Base-by-base conservation (phyloP, 805 yeast species). In the Soucietia sequanensis region DNA sequence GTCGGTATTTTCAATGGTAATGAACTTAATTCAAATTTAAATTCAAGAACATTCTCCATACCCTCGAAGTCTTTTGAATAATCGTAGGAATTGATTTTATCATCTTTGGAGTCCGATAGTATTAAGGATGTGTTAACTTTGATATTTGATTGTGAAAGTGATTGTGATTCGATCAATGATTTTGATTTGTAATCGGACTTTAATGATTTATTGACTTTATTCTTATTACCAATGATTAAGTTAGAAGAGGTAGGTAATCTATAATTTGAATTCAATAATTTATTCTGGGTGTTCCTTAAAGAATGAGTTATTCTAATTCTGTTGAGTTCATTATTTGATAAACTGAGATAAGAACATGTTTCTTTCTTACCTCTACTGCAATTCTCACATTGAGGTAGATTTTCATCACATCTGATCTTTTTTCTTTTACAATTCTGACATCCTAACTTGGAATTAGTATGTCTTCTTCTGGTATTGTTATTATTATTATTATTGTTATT, bases 351-450 rank as follows among this genome's bases (percentile, higher is more conserved):
- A n/a, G 58, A 52, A 40, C 63, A 58, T 5, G 41, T 37, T 21
- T 51, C 54, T 30, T 44, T 43, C 39, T 53, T 54, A 7, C 62
- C 56, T 28, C 49, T 44, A 4, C 40, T 16, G 39, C 64, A 58
- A 37, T 54, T 56, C 10, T 41, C 44, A 47, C 64, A 58, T 21
- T 36, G 41, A 2, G 64, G 64, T 12, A 55, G 35, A 22, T 37
- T 46, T 41, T 58, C 64, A 42, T 58, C 60, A 41, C 64, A 58
- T 30, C 62, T 39, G 23, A 55, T 55, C 38, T 57, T 57, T 46
- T 57, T 58, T 27, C 53, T 39, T 35, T 58, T 58, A 42, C 64
- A 58, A 37, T 56, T 56, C 12, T 44, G 36, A 34, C 64, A 58
- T 5, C 64, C 64, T 17, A 56, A 35, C 37, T 52, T 56, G 14